phyloP scores from a whole-genome alignment of 208 protist species.

The Leishmania lainsoni region DNA sequence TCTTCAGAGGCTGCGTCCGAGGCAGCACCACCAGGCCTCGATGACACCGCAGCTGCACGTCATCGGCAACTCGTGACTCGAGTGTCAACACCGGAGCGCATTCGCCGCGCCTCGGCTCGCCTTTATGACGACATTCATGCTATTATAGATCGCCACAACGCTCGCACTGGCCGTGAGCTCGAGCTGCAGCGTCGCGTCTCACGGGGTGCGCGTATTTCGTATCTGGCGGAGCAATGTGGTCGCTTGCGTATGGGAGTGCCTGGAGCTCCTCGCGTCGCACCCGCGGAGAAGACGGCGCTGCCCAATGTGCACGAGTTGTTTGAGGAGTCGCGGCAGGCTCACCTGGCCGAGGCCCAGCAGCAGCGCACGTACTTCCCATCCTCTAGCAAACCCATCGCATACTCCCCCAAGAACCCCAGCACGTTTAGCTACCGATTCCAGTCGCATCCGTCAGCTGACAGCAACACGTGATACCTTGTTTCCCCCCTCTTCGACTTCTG shows the following conservation, averaged over 20 bases:
- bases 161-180: conserved; percentile 51
- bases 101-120: conserved; percentile 45
- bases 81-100: conserved; percentile 61
- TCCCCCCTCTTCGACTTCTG: not conserved
- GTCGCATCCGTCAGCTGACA: conserved; percentile 1
- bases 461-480: not conserved
- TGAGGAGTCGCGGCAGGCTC: conserved; percentile 59
- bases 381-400: conserved; percentile 19
- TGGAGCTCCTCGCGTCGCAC: not conserved
- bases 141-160: conserved; percentile 53
- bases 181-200: conserved; percentile 42
- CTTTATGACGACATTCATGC: conserved; percentile 73
- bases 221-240: not conserved
- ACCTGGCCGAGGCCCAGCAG: conserved; percentile 56
- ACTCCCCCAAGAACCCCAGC: conserved; percentile 54
- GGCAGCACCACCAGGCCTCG: not conserved
- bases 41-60: not conserved
- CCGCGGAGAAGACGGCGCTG: conserved; percentile 17
- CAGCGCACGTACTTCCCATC: conserved; percentile 55
- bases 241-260: not conserved
- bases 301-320: conserved; percentile 69
- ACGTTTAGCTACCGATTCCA: conserved; percentile 76
- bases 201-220: conserved; percentile 4
- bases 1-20: not conserved
- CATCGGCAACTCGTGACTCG: conserved; percentile 15